A percentile compares a stretch with the other conserved stretches of the same genome.
phyloP scores from a whole-genome alignment of 2,329 filamentous ascomycete species.

The Claviceps lovelessii region DNA sequence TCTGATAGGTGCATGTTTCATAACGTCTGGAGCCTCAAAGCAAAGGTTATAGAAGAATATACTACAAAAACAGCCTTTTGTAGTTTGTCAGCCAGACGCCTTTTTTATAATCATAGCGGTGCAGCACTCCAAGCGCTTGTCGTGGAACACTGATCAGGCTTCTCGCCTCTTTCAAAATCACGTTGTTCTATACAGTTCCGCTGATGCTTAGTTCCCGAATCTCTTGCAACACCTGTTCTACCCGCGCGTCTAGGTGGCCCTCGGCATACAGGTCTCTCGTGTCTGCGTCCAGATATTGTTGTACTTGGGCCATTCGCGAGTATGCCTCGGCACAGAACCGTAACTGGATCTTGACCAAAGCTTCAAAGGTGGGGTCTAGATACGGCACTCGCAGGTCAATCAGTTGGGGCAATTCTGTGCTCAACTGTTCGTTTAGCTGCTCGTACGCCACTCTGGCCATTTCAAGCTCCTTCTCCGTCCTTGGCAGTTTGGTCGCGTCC shows the following conservation, averaged over 20 bases:
- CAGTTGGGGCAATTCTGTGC: conserved; percentile 80
- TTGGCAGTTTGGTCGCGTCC: conserved; percentile 88
- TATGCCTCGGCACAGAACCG: conserved; percentile 97
- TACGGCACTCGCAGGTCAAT: conserved; percentile 96
- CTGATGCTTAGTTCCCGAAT: conserved; percentile 93
- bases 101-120: not conserved
- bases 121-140: not conserved
- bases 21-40: not conserved
- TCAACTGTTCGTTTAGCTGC: conserved; percentile 91
- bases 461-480: conserved; percentile 90
- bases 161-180: not conserved
- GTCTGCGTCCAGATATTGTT: conserved; percentile 92
- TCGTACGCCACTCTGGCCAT: conserved; percentile 90
- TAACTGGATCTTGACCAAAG: conserved; percentile 94
- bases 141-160: not conserved
- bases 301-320: conserved; percentile 94
- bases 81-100: not conserved
- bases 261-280: conserved; percentile 92
- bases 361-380: conserved; percentile 91
- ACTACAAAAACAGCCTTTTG: not conserved
- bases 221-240: conserved; percentile 92
- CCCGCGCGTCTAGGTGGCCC: conserved; percentile 76
- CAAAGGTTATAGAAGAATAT: not conserved
- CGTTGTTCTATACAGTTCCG: conserved; percentile 40
- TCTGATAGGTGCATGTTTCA: not conserved